Evolutionary conservation across 805 yeast genomes (phyloP).

Genomic region (Wickerhamomyces bovis): DNA sequence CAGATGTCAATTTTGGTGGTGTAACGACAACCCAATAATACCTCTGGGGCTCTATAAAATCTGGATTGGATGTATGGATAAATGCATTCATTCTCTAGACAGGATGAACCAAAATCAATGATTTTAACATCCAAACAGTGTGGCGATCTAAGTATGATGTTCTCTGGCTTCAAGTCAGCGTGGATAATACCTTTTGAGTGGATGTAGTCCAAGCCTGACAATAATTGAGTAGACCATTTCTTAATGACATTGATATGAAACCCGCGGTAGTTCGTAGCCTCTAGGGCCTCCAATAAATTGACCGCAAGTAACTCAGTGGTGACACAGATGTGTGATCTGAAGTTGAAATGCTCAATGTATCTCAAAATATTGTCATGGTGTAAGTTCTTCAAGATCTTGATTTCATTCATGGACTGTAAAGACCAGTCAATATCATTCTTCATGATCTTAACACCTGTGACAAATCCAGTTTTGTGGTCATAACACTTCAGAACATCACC

Average conservation of each 20-base stretch:
- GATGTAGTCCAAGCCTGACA: slow-evolving; percentile 54
- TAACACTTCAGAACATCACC: slow-evolving; percentile 68
- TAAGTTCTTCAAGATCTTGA: slow-evolving; percentile 54
- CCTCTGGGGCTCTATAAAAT: slow-evolving; percentile 77
- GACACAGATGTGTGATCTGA: slow-evolving; percentile 79
- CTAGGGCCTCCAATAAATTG: slow-evolving; percentile 57
- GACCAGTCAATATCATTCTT: slow-evolving; percentile 70
- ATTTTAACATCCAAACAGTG: slow-evolving; percentile 49
- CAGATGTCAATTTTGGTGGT: slow-evolving; percentile 83
- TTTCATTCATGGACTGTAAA: slow-evolving; percentile 72
- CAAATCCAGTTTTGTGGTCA: slow-evolving; percentile 54
- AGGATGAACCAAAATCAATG: slow-evolving; percentile 77
- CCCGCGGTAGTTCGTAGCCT: slow-evolving; percentile 44
- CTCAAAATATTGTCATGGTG: slow-evolving; percentile 27
- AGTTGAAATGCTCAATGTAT: slow-evolving; percentile 66
- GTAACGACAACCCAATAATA: slow-evolving; percentile 61
- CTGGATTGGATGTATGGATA: slow-evolving; percentile 84
- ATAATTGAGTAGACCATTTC: slow-evolving; percentile 46
- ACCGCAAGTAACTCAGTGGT: slow-evolving; percentile 66
- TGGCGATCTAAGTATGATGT: slow-evolving; percentile 52
- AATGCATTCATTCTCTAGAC: slow-evolving; percentile 53
- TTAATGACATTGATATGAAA: slow-evolving; percentile 35
- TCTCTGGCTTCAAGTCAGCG: slow-evolving; percentile 86
- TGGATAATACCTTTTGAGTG: slow-evolving; percentile 59
- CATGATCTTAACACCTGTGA: slow-evolving; percentile 73